Evolutionary conservation across 192 early-diverging fungal species (phyloP), one percentile per base, ranked within the genome.

Genomic region (Rhizophagus clarus): DNA sequence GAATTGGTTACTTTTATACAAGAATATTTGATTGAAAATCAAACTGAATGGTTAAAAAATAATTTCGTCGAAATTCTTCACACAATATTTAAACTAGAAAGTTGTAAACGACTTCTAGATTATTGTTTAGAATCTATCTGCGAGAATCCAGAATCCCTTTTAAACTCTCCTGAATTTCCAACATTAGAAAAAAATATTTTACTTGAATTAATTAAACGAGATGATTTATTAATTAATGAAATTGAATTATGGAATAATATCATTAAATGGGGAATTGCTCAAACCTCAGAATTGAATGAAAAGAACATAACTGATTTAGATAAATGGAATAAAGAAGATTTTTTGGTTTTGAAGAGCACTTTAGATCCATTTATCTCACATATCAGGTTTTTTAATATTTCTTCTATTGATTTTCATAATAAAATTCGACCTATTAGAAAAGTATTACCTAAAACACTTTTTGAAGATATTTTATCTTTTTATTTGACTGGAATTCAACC

Each of bases 201-300:
- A 8, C 28, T 77, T 4, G 40, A 26, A 28, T 47, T 77, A 28
- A 0, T 77, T 34, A 34, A 66, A 15, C 11, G 15, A 47, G 60
- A 77, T 47, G 42, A 66, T 66, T 17, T 77, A 7, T 2, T 34
- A 20, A 77, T 77, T n/a, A 63, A 77, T 3, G 76, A 77, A 67
- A 61, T 77, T 15, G 62, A 77, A 28, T 7, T 77, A 22, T 77
- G 76, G 76, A 49, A 67, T 67, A 10, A 77, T 77, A 3, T 77
- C 1, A 49, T 77, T 26, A 63, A 61, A 7, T 77, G 76, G 76
- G 76, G 63, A 26, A 42, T 24, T 15, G 7, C 62, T 31, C 61
- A 77, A 40, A 61, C 76, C 26, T 32, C 0, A 0, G 17, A 22
- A n/a, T 22, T 74, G 5, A n/a, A 29, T 12, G 40, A 60, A 3